Base-by-base conservation (phyloP, 1,284 basidiomycete genomes). In the Ustilago crameri region DNA sequence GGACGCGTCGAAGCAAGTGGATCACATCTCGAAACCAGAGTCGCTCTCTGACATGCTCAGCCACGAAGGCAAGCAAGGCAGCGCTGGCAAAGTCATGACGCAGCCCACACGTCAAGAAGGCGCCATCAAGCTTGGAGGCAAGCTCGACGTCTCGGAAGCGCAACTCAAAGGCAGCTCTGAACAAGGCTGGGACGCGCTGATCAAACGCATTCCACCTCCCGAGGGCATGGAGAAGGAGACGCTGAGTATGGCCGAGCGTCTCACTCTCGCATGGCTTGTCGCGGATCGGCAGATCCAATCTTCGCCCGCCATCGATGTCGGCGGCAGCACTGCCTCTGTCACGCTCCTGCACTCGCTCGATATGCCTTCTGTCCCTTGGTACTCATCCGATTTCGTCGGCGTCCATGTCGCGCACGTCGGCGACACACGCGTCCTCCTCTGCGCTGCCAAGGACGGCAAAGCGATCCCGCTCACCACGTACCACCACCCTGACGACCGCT, bases 321-420 rank as follows among this genome's bases (percentile, higher is more conserved):
- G 85, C 35, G 95, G 95, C 3, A 93, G 93, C 18, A 96, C 95
- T 1, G 93, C 93, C 1, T 95, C 93, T 0, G 88, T 97, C 2
- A 92, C 90, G 0, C 87, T 98, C 41, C 85, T 98, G 17, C 94
- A 98, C 75, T 91, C 92, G 35, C 86, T 98, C 12, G 87, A 88
- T 67, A 89, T 91, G 76, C 87, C 88, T 10, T 89, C 90, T 5
- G 52, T 69, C 9, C 84, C 84, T 0, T 84, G 76, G 78, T 85
- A 84, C 67, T 71, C 76, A 14, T 80, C 81, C 51, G 57, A 75
- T 9, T 76, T 77, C 14, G 53, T 85, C 15, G 70, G 76, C 1
- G 51, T 85, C 27, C 95, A 93, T 0, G 89, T 96, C n/a, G 93
- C 92, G 7, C 95, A 98, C 83, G 91, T 91, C 74, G 94, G 94